phyloP scores from a whole-genome alignment of 1,139 yeast species.

The Kodamaea anthophila region DNA sequence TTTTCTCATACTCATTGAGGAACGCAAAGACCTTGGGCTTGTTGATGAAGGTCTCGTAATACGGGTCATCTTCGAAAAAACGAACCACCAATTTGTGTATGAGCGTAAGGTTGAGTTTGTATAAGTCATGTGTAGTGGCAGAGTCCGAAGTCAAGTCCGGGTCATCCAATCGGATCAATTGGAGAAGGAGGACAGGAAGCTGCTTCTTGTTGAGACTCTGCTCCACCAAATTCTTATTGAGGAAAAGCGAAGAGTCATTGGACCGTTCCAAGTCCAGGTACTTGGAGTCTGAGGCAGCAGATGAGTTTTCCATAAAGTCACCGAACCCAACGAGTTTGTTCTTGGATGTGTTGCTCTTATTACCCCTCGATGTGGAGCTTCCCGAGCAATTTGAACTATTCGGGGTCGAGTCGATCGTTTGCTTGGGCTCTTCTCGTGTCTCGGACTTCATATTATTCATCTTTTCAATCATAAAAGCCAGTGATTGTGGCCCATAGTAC shows the following conservation, averaged over 20 bases:
- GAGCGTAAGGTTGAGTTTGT: conserved; percentile 19
- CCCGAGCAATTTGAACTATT: conserved; percentile 2
- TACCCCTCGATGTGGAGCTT: neutral
- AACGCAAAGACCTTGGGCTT: conserved; percentile 23
- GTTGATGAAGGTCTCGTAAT: conserved; percentile 30
- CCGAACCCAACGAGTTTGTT: conserved; percentile 1
- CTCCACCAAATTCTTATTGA: conserved; percentile 15
- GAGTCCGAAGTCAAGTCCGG: conserved; percentile 20
- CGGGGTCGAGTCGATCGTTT: neutral
- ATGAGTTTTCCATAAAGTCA: conserved; percentile 4
- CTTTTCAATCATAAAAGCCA: conserved; percentile 39
- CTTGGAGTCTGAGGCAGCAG: conserved; percentile 11
- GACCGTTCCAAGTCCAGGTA: conserved; percentile 10
- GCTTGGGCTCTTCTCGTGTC: neutral
- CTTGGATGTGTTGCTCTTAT: neutral
- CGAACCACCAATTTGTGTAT: conserved; percentile 24
- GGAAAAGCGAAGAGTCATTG: conserved; percentile 4
- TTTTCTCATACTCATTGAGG: conserved; percentile 21
- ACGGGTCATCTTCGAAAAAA: conserved; percentile 26
- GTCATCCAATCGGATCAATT: conserved; percentile 18
- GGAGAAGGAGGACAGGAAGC: conserved; percentile 18
- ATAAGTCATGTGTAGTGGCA: conserved; percentile 15
- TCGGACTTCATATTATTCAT: conserved; percentile 14
- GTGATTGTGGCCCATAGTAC: conserved; percentile 48
- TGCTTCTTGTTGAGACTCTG: conserved; percentile 25